Base-by-base conservation (phyloP, 1,284 basidiomycete species). In the Salmacisia buchloeana region DNA sequence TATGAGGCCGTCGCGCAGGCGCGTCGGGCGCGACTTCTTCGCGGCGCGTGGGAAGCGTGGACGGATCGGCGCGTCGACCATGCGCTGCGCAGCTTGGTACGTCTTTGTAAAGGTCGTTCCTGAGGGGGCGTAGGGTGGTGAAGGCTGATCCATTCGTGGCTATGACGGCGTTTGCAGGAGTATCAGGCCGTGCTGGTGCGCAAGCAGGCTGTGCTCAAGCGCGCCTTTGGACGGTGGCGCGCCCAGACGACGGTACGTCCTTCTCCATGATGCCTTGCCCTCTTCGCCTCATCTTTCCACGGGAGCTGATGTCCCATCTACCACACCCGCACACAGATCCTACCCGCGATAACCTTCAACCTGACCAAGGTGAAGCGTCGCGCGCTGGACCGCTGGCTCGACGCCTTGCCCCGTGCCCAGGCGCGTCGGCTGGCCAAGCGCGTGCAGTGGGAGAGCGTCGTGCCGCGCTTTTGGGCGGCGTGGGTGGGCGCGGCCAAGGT, bases 401-500 rank as follows among this genome's bases (percentile, higher is more conserved):
- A 31, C 4, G 49, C 49, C 12, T 18, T 54, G 27, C 49, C 49
- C 18, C 49, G 25, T 7, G 49, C 49, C 27, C 49, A 31, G 12
- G n/a, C 25, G 13, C 12, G 15, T 18, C 49, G 49, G 3, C 29
- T 54, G 27, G 49, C 49, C 13, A 29, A 9, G 18, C 27, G n/a
- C 12, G 15, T 27, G 25, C 29, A 54, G 21, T 31, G 49, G 21
- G 27, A 33, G 29, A 12, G n/a, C 15, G 27, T 54, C 9, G 3
- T 54, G 1, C 49, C 49, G 25, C 49, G 27, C 27, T 54, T 54
- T 33, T 54, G 49, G 49, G 49, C 10, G 13, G 29, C 49, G 13
- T 54, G 49, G 49, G 49, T 54, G 9, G 25, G 12, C 21, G 49
- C 49, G n/a, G 49, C 49, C 9, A 54, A 54, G 15, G 21, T 54